Evolutionary conservation across 768 basidiomycete genomes (phyloP).

Genomic region (Hericium coralloides): DNA sequence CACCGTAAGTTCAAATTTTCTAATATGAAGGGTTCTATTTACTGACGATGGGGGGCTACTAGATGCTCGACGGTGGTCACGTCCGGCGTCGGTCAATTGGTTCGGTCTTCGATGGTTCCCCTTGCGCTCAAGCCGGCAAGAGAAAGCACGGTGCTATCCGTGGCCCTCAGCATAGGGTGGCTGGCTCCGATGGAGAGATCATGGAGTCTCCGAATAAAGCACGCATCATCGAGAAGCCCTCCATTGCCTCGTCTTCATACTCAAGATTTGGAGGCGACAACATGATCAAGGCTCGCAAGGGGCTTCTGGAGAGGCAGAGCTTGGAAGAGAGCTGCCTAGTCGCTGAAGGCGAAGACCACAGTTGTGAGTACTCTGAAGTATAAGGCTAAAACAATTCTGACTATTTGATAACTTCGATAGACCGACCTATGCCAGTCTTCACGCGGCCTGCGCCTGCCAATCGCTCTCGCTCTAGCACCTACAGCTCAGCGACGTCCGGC

Average conservation of each 20-base stretch:
- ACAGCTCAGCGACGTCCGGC: constrained; percentile 53
- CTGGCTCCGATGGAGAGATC: constrained; percentile 18
- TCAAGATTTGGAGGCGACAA: constrained; percentile 57
- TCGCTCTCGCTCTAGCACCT: constrained; percentile 61
- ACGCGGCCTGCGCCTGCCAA: constrained; percentile 41
- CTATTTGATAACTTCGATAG: constrained; percentile 11
- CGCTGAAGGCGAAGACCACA: constrained; percentile 58
- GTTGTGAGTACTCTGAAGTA: constrained; percentile 31
- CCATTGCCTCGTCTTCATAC: constrained; percentile 56
- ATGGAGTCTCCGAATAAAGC: constrained; percentile 37
- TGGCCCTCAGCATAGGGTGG: constrained; percentile 10
- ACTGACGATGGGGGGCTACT: not conserved
- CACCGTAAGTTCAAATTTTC: constrained; percentile 35
- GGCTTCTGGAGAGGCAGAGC: constrained; percentile 55
- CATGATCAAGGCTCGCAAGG: constrained; percentile 57
- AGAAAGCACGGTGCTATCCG: constrained; percentile 32
- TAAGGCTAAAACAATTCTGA: not conserved
- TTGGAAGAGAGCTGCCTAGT: constrained; percentile 56
- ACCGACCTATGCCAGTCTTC: constrained; percentile 47
- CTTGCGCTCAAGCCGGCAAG: constrained; percentile 58
- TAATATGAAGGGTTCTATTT: not conserved
- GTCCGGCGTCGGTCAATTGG: constrained; percentile 61
- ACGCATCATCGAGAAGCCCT: constrained; percentile 51
- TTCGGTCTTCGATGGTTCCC: constrained; percentile 60
- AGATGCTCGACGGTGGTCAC: constrained; percentile 79